A percentile compares a stretch with the other conserved stretches of the same genome.
Conservation (phyloP, 306 rosid species). For the Fragaria nilgerrensis region DNA sequence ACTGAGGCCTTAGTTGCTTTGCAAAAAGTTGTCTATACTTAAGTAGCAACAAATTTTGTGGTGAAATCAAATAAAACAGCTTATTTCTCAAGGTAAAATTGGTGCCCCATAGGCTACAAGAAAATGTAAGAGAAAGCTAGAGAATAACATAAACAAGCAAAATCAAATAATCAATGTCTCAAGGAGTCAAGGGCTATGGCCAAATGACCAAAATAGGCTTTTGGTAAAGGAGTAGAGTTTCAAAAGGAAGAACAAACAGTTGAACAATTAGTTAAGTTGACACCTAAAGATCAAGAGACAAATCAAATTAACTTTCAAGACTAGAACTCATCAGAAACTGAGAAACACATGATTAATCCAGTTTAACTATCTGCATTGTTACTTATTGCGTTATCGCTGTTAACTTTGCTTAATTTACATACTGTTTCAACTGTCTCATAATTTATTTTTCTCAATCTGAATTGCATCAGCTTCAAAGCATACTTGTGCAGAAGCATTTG, state of each 20-base stretch:
- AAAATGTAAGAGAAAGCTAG: neutral
- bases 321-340: neutral
- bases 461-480: neutral
- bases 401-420: neutral
- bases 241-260: neutral
- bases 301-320: neutral
- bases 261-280: neutral
- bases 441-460: neutral
- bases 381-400: neutral
- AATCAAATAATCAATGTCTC: neutral
- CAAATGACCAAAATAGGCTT: neutral
- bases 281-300: neutral
- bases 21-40: too few species aligned
- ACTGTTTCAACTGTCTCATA: neutral
- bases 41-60: too few species aligned
- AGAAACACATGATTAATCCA: neutral
- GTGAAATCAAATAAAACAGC: too few species aligned
- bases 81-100: too few species aligned
- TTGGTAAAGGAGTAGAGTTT: neutral
- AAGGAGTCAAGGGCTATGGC: neutral
- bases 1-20: neutral
- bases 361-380: neutral
- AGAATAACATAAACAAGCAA: neutral
- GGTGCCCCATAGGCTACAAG: too few species aligned
- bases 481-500: neutral